Base-by-base conservation (phyloP, 2,329 filamentous ascomycete species). In the Ascosphaera apis region DNA sequence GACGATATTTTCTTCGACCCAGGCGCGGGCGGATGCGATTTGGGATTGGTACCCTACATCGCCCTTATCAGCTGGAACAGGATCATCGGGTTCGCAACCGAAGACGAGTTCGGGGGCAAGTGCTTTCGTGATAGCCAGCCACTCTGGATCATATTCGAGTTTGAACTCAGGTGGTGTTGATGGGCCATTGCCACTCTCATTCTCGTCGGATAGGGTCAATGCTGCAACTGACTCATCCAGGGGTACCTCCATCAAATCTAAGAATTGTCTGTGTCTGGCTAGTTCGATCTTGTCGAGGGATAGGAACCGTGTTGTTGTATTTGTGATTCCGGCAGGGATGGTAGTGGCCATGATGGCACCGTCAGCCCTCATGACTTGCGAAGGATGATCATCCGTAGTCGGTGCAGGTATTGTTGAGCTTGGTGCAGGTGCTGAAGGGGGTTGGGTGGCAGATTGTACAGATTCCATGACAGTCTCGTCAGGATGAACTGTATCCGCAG, bases 131-230 rank as follows among this genome's bases (percentile, higher is more conserved):
- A 98, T 93, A 31, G 88, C 78, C 5, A 98, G 72, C 86, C 86
- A 98, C 57, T 98, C 88, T 8, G 75, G 71, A 53, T 98, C 88
- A 51, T 98, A 95, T 34, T 72, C n/a, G n/a, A n/a, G n/a, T n/a
- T n/a, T n/a, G n/a, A n/a, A n/a, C n/a, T 61, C 1, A 93, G 63
- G 8, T 58, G 61, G 44, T 71, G 67, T 1, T 72, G 71, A 2
- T 60, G 54, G 12, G 57, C 19, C 3, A 19, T 19, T 16, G 12
- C 6, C 41, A 34, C 8, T 34, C 36, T 15, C 33, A 34, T 21
- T 42, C 37, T 53, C 42, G 0, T 54, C 40, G 12, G 63, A 56
- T 31, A 65, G 48, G 2, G 71, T 61, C n/a, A n/a, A n/a, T n/a
- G n/a, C n/a, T n/a, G n/a, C n/a, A n/a, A n/a, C n/a, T n/a, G n/a